Conservation (phyloP, 768 basidiomycete species). For the Phylloporus sp. region DNA sequence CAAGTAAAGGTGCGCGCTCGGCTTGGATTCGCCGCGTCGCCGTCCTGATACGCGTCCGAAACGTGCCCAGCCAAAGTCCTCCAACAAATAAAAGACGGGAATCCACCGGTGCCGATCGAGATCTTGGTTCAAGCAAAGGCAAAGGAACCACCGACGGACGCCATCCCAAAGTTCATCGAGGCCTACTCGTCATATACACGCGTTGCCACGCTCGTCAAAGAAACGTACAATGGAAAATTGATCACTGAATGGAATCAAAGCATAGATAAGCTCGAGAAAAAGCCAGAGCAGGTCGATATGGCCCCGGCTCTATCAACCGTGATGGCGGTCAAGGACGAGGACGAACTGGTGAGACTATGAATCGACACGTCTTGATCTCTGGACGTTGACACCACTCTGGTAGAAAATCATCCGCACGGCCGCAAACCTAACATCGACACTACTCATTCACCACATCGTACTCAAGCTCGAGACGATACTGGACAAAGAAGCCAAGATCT, state of each 20-base stretch:
- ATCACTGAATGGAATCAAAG: slow-evolving; percentile 79
- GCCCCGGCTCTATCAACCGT: slow-evolving; percentile 66
- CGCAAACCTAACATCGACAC: slow-evolving; percentile 73
- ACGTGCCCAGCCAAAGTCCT: slow-evolving; percentile 78
- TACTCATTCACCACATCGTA: slow-evolving; percentile 81
- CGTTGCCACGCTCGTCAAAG: slow-evolving; percentile 77
- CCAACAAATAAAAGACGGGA: slow-evolving; percentile 62
- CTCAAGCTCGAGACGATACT: slow-evolving; percentile 86
- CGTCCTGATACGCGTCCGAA: slow-evolving; percentile 10
- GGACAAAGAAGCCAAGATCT: slow-evolving; percentile 85
- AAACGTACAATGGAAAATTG: slow-evolving; percentile 80
- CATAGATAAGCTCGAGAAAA: slow-evolving; percentile 46
- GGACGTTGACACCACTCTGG: slow-evolving; percentile 5
- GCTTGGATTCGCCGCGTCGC: slow-evolving; percentile 1
- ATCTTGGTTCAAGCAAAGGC: slow-evolving; percentile 74
- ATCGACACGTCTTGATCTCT: not conserved
- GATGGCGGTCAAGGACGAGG: slow-evolving; percentile 85
- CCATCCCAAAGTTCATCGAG: slow-evolving; percentile 62
- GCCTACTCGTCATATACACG: slow-evolving; percentile 56
- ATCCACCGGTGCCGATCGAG: slow-evolving; percentile 59
- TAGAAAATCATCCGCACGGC: slow-evolving; percentile 79
- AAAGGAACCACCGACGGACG: slow-evolving; percentile 72
- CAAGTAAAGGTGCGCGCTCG: slow-evolving; percentile 68
- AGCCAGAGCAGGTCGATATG: slow-evolving; percentile 79
- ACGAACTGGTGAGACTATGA: slow-evolving; percentile 70